Evolutionary conservation across 169 alveolate genomes (phyloP), one percentile per base, ranked within the genome.

Genomic region (Babesia ovata): DNA sequence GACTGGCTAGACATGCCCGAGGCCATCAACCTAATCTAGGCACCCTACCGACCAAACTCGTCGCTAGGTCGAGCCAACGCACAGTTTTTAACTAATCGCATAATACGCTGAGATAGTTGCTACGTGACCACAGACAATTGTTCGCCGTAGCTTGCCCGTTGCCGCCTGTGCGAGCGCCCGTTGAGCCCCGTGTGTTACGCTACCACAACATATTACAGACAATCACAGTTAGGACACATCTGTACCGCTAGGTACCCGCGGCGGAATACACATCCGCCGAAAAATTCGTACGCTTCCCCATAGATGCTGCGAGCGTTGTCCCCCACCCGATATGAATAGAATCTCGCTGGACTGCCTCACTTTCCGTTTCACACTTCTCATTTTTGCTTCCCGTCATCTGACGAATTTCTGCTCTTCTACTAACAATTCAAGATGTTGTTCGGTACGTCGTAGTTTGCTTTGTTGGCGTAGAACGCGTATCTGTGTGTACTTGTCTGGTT

Each of bases 1-100:
- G 92, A 85, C 48, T 29, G 86, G 61, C 54, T 90, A 75, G 94
- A 90, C 29, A 90, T 90, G 89, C 94, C 94, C 22, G 94, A 90
- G 62, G 82, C 44, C 57, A 33, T 58, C 36, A 33, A 62, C 49
- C 62, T 39, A 7, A 19, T 46, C 48, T 54, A 54, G 61, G 53
- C 54, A 13, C 59, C 53, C 50, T 45, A 4, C 19, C 19, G 50
- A 16, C 50, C 50, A 10, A 16, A 2, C 6, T 2, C 6, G 39
- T 33, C 39, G 39, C 39, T 33, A 33, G 39, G 39, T 33, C 2
- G 39, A 33, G 39, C 39, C 39, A 33, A 4, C 6, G 6, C 39
- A 4, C 39, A 2, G 39, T 33, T 33, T 33, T 56, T 21, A 56
- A 21, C 28, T 56, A 56, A 21, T 24, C 17, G 26, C 36, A 21